phyloP scores from a whole-genome alignment of 1,284 basidiomycete genomes.

The Cryptococcus jaspeensis region DNA sequence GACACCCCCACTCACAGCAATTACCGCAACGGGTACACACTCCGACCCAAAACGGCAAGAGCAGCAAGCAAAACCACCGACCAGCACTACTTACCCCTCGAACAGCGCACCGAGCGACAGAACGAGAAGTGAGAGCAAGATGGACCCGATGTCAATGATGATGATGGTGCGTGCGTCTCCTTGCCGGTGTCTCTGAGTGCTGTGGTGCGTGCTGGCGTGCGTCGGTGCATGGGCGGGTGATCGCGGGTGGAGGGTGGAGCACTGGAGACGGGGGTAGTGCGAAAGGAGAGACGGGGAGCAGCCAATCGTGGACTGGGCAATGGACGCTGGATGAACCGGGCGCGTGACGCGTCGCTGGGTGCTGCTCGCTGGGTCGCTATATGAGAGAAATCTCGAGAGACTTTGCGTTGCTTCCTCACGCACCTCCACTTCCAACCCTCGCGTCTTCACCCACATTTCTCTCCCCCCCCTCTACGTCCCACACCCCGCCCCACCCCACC shows the following conservation, averaged over 20 bases:
- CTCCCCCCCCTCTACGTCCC: neutral
- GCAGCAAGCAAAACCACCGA: too few relatives aligned
- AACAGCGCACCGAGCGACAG: neutral
- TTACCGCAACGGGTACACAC: too few relatives aligned
- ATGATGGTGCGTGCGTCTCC: conserved; percentile 30
- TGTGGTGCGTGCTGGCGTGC: neutral
- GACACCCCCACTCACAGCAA: too few relatives aligned
- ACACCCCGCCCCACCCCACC: neutral
- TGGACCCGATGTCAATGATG: conserved; percentile 37
- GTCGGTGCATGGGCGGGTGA: neutral
- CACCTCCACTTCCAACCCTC: neutral
- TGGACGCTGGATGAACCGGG: neutral
- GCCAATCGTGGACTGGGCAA: neutral
- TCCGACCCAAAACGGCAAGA: too few relatives aligned
- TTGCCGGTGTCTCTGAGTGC: neutral
- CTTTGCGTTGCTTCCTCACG: too few relatives aligned
- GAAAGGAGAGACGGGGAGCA: too few relatives aligned
- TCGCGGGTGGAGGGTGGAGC: neutral
- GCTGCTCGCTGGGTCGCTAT: too few relatives aligned
- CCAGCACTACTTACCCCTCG: too few relatives aligned
- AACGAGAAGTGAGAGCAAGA: conserved; percentile 7
- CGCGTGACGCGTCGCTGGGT: too few relatives aligned
- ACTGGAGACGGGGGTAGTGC: too few relatives aligned
- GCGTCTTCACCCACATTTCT: neutral
- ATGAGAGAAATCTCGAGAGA: too few relatives aligned